A percentile compares a stretch with the other conserved stretches of the same genome.
These are phyloP conservation scores for Nannochloropsis salina DNA, from an alignment of 108 stramenopile species.

Conservation along the genomic window DNA sequence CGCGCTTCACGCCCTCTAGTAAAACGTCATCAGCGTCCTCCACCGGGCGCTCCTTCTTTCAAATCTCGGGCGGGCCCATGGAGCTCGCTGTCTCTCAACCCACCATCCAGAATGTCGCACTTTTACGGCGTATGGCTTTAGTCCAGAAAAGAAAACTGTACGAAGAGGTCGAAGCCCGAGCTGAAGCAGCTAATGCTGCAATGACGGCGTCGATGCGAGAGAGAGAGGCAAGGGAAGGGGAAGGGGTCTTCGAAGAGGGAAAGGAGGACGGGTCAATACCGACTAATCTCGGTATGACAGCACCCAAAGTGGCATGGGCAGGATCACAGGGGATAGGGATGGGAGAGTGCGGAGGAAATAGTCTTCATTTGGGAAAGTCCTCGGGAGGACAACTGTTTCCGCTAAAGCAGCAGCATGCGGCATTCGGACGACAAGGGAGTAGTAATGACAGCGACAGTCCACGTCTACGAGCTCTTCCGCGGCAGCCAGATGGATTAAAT, in stretches of 20 bases:
- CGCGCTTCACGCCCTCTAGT: neutral
- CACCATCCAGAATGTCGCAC: neutral
- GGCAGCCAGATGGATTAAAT: neutral
- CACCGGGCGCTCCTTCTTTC: neutral
- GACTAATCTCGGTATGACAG: neutral
- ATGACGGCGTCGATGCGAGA: slow-evolving; percentile 4
- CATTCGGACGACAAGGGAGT: neutral
- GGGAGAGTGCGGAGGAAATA: neutral
- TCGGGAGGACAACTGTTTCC: neutral
- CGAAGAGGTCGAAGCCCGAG: neutral
- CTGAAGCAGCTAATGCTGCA: neutral
- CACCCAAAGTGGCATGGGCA: neutral
- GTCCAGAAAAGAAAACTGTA: neutral
- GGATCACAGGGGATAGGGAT: neutral
- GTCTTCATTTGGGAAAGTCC: neutral
- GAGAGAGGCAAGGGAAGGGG: neutral
- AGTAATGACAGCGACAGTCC: neutral
- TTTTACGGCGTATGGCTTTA: neutral
- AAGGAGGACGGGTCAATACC: neutral
- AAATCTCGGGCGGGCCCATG: neutral
- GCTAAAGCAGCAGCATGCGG: neutral
- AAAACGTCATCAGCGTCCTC: neutral
- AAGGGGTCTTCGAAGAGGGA: neutral
- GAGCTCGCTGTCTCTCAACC: slow-evolving; percentile 5
- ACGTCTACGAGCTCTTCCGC: neutral